These are phyloP conservation scores for Malassezia sympodialis DNA, from an alignment of 1,284 basidiomycete species.

Conservation along the genomic window DNA sequence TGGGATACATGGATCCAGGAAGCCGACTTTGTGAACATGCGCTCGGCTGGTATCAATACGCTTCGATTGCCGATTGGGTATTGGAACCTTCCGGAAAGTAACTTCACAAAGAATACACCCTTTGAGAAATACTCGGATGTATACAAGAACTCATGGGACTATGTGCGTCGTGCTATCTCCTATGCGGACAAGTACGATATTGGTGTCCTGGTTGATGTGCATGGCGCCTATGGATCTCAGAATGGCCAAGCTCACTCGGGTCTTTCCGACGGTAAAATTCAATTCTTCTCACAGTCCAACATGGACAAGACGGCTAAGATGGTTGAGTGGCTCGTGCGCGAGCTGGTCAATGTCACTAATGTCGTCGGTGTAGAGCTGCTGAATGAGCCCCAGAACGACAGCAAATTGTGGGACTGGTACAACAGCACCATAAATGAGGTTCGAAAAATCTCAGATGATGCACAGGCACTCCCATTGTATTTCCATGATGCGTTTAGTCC, in stretches of 20 bases:
- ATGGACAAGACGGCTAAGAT: slow-evolving; percentile 57
- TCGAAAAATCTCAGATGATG: slow-evolving; percentile 52
- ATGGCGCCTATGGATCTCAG: slow-evolving; percentile 62
- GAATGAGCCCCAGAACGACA: slow-evolving; percentile 58
- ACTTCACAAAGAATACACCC: slow-evolving; percentile 53
- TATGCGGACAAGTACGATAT: slow-evolving; percentile 59
- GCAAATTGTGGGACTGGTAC: slow-evolving; percentile 41
- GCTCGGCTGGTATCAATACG: slow-evolving; percentile 47
- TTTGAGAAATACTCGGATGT: slow-evolving; percentile 57
- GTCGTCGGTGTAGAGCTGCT: slow-evolving; percentile 64
- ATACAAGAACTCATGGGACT: slow-evolving; percentile 59
- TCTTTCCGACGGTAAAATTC: slow-evolving; percentile 57
- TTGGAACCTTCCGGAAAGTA: slow-evolving; percentile 48
- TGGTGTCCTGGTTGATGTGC: slow-evolving; percentile 66
- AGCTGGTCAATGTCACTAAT: slow-evolving; percentile 60
- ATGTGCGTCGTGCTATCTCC: slow-evolving; percentile 58
- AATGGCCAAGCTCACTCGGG: slow-evolving; percentile 63
- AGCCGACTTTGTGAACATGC: slow-evolving; percentile 49
- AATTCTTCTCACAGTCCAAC: slow-evolving; percentile 54
- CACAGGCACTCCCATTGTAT: slow-evolving; percentile 59
- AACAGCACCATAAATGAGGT: slow-evolving; percentile 54
- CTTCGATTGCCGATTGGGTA: slow-evolving; percentile 47
- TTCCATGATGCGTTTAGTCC: slow-evolving; percentile 66
- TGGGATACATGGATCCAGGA: slow-evolving; percentile 70
- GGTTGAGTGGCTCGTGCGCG: slow-evolving; percentile 56